Evolutionary conservation across 129 eudicot species (phyloP), one percentile per base, ranked within the genome.

Genomic region (Lactuca saligna): DNA sequence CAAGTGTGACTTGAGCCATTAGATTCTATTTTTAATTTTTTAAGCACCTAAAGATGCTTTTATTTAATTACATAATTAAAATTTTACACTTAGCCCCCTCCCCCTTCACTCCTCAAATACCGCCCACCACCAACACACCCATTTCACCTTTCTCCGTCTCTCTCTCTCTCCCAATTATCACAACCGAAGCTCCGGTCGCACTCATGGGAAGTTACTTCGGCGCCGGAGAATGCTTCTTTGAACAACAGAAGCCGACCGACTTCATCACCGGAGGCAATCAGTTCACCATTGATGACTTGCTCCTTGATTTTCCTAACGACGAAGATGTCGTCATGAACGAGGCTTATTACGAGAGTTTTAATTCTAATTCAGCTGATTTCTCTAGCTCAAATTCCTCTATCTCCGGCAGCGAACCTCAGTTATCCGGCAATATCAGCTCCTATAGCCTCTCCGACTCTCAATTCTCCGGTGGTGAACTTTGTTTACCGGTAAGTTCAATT

Each of bases 311-410:
- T 68, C 77, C 97, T 63, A 84, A 65, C 61, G 96, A 87, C 15
- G 96, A 83, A 11, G 96, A 86, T 3, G 71, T 54, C 58, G 61
- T 84, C 62, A 82, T 83, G 81, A 70, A 82, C 72, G 96, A 91
- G 12, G 85, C 80, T 2, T 75, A 88, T 57, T 74, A 74, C 74
- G 82, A 78, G 39, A 66, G 71, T 3, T 48, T 64, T 48, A 57
- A 72, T 3, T 82, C 66, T 6, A 75, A 79, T 70, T 82, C 90
- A 42, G 58, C 84, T 53, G 86, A 81, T n/a, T 78, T 89, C 5
- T 86, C 94, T 54, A 78, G 86, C 77, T 87, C 89, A 8, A 86
- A 86, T 57, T 88, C 97, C 14, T 84, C 97, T 11, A 69, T 75
- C 55, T 91, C 97, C 74, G 87, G 88, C 15, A 62, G 75, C 32